phyloP scores from a whole-genome alignment of 2,329 filamentous ascomycete species.

The Hypomyces rosellus region DNA sequence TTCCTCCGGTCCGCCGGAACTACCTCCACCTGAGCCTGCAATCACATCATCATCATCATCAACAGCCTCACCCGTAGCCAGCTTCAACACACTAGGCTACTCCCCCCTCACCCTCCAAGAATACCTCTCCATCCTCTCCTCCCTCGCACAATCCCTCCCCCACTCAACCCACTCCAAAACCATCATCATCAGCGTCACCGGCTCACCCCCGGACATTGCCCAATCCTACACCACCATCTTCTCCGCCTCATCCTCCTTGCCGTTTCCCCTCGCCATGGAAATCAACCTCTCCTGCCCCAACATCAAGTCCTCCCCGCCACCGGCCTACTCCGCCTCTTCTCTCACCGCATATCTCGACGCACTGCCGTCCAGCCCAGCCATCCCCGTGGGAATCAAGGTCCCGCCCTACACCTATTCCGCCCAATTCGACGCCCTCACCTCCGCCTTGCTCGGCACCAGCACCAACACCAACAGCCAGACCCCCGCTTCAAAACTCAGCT shows the following conservation, averaged over 20 bases:
- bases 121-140: slow-evolving; percentile 51
- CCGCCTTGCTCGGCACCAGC: slow-evolving; percentile 34
- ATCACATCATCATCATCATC: neutral
- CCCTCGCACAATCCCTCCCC: neutral
- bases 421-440: slow-evolving; percentile 54
- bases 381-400: slow-evolving; percentile 60
- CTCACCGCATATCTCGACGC: slow-evolving; percentile 50
- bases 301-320: slow-evolving; percentile 60
- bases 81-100: slow-evolving; percentile 69
- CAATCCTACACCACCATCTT: slow-evolving; percentile 49
- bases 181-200: slow-evolving; percentile 67
- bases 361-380: slow-evolving; percentile 31
- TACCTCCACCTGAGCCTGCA: neutral
- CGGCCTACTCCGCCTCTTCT: slow-evolving; percentile 54
- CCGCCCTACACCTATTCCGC: slow-evolving; percentile 68
- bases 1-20: slow-evolving; percentile 5
- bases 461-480: neutral
- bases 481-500: slow-evolving; percentile 41
- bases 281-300: slow-evolving; percentile 77
- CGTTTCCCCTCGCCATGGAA: slow-evolving; percentile 59
- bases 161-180: slow-evolving; percentile 38
- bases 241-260: slow-evolving; percentile 28
- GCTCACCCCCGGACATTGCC: slow-evolving; percentile 50
- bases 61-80: slow-evolving; percentile 26
- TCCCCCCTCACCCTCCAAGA: slow-evolving; percentile 54